Conservation (phyloP, 2,329 filamentous ascomycete species). For the Ploettnerulaceae sp. region DNA sequence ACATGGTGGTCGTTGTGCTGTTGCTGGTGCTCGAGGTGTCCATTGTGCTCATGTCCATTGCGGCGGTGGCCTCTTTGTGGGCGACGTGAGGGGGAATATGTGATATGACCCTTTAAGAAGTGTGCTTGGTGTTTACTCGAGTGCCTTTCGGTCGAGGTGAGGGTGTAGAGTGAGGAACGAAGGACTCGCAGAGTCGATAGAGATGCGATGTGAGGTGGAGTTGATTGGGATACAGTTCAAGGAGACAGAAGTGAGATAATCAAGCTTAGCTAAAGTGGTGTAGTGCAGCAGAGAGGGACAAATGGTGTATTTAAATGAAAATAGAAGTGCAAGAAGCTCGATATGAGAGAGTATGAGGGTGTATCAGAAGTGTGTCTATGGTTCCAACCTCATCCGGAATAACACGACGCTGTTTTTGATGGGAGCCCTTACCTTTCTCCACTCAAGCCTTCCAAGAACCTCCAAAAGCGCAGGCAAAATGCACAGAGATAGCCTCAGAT, state of each 20-base stretch:
- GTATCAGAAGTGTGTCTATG: conserved; percentile 6
- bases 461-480: neutral
- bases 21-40: conserved; percentile 11
- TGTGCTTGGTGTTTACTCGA: neutral
- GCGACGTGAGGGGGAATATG: neutral
- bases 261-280: conserved; percentile 10
- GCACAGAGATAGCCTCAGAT: no score
- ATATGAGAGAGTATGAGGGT: conserved; percentile 23
- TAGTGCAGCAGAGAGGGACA: neutral
- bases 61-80: neutral
- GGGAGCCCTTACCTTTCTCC: neutral
- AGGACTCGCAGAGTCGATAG: neutral
- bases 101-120: conserved; percentile 2
- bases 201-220: neutral
- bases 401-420: conserved; percentile 7
- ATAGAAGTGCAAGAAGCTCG: neutral
- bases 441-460: neutral
- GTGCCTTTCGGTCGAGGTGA: neutral
- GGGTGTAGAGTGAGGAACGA: neutral
- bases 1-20: conserved; percentile 42
- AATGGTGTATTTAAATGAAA: conserved; percentile 4
- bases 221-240: neutral
- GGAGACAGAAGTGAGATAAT: neutral
- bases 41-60: conserved; percentile 18
- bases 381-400: neutral